Evolutionary conservation across 208 protist species (phyloP), one percentile per base, ranked within the genome.

Genomic region (Acanthamoeba lenticulata): DNA sequence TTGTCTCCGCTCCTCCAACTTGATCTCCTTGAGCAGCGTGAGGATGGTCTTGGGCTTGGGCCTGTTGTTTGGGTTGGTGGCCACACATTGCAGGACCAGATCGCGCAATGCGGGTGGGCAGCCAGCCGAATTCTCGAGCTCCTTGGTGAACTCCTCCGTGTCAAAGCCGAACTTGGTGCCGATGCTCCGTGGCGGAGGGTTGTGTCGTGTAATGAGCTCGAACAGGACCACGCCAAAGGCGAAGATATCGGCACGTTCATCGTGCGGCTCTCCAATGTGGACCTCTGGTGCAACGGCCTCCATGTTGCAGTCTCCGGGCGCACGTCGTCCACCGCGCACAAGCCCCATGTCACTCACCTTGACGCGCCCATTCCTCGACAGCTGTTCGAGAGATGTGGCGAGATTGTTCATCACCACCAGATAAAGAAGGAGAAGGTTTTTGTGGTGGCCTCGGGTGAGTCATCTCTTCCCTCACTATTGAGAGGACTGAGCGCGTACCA

Each of bases 101-200:
- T 90, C 83, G 45, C 45, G 45, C 17, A 90, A 29, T 21, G 13
- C 29, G n/a, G 27, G 32, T 29, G 83, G 83, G 32, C 83, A 90
- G 55, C 55, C 55, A 2, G 34, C 9, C n/a, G 32, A 40, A 4
- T 29, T 47, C 21, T 67, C 65, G 34, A 90, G n/a, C 47, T 90
- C 55, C 32, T n/a, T 67, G 32, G 47, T 34, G 19, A 90, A 32
- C 6, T 90, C 83, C 29, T 90, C 83, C 11, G 55, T 65, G 49
- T 90, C 52, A 34, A 90, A 90, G 15, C 83, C 83, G 55, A 90
- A 90, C 49, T 90, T 90, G 83, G 83, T 91, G 34, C 85, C 85
- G 36, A 69, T 62, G 13, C 19, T 65, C n/a, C 85, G 29, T 40
- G 49, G 45, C 36, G 85, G 85, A 1, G 85, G 52, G 4, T 91